These are phyloP conservation scores for Adansonia rubrostipa DNA, from an alignment of 441 rosid genomes.

Conservation along the genomic window DNA sequence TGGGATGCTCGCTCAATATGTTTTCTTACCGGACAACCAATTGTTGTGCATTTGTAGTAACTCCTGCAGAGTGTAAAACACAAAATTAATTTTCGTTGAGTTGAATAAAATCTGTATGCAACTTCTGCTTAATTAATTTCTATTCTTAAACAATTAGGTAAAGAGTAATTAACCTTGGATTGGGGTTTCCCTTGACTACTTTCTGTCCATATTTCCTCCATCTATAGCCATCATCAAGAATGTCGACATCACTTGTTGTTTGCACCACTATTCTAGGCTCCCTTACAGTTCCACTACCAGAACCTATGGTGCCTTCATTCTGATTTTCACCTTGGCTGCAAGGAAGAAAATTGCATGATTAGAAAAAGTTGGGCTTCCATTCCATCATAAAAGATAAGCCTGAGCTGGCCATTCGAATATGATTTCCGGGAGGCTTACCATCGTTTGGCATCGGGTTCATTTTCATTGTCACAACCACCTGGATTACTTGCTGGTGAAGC, in stretches of 20 bases:
- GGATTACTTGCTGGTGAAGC: slow-evolving; percentile 66
- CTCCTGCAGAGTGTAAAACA: slow-evolving; percentile 46
- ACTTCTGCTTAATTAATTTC: neutral
- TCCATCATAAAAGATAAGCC: neutral
- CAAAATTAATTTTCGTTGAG: slow-evolving; percentile 19
- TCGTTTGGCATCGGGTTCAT: slow-evolving; percentile 82
- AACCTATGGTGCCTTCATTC: slow-evolving; percentile 44
- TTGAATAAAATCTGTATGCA: neutral
- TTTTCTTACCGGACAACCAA: slow-evolving; percentile 69
- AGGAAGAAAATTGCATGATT: slow-evolving; percentile 1
- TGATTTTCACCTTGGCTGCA: slow-evolving; percentile 60
- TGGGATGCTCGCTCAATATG: slow-evolving; percentile 76
- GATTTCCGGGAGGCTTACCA: slow-evolving; percentile 46
- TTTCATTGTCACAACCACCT: slow-evolving; percentile 60
- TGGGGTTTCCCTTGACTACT: slow-evolving; percentile 74
- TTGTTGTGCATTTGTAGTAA: slow-evolving; percentile 73
- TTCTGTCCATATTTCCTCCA: slow-evolving; percentile 82
- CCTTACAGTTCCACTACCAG: slow-evolving; percentile 57
- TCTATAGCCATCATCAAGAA: slow-evolving; percentile 67
- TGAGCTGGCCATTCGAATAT: no score
- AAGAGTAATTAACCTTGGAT: slow-evolving; percentile 49
- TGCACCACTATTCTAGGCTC: slow-evolving; percentile 75
- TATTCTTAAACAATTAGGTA: no score
- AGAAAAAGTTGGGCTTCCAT: no score
- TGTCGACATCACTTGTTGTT: slow-evolving; percentile 68